These are phyloP conservation scores for Claviceps africana DNA, from an alignment of 2,329 filamentous ascomycete genomes.

Conservation along the genomic window DNA sequence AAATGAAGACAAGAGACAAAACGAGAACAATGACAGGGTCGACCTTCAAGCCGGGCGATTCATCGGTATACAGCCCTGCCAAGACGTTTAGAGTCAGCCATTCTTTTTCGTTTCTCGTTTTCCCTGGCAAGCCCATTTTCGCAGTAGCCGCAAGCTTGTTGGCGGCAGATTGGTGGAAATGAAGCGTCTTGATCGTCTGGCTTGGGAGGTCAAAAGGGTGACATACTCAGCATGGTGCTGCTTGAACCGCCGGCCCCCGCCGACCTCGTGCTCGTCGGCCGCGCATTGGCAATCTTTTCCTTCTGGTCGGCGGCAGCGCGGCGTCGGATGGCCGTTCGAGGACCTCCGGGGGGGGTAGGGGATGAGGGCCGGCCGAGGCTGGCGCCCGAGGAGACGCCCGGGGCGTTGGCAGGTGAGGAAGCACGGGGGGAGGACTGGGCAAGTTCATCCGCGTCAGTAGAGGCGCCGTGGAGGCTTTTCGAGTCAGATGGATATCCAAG, in stretches of 20 bases:
- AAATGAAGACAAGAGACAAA: conserved; percentile 94
- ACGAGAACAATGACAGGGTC: conserved; percentile 96
- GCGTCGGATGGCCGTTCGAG: conserved; percentile 87
- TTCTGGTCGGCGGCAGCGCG: conserved; percentile 94
- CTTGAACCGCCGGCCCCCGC: conserved; percentile 92
- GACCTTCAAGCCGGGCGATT: conserved; percentile 92
- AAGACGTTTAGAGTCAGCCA: conserved; percentile 9
- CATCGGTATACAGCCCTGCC: conserved; percentile 86
- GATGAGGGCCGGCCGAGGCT: conserved; percentile 68
- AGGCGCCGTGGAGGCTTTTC: neutral
- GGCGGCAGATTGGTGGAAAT: neutral
- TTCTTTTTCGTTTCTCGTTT: neutral
- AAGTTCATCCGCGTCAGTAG: neutral
- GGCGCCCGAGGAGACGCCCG: conserved; percentile 49
- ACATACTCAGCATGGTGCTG: conserved; percentile 94
- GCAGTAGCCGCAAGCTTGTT: neutral
- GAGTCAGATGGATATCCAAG: neutral
- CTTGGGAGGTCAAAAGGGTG: conserved; percentile 28
- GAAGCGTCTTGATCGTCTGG: too few relatives aligned
- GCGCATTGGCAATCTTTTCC: conserved; percentile 87
- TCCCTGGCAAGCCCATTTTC: neutral
- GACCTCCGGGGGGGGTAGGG: conserved; percentile 79
- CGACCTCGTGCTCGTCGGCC: conserved; percentile 81
- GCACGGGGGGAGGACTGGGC: conserved; percentile 43
- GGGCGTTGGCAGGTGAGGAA: conserved; percentile 43